phyloP scores from a whole-genome alignment of 805 yeast species.

The Saccharomycopsis sp. region DNA sequence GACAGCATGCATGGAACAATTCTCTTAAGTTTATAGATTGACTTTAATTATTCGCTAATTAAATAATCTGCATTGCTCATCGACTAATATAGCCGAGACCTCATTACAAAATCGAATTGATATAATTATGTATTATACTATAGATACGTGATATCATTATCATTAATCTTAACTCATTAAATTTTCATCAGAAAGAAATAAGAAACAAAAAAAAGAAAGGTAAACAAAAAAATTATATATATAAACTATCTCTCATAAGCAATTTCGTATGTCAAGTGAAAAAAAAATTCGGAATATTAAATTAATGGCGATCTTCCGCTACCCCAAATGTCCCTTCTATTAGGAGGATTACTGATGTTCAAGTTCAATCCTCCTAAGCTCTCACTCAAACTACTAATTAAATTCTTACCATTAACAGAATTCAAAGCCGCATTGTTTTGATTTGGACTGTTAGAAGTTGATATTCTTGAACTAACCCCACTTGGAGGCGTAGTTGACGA shows the following conservation, averaged over 20 bases:
- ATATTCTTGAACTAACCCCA: background rate
- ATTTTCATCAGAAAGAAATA: background rate
- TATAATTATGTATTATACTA: too few species aligned
- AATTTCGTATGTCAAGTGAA: background rate
- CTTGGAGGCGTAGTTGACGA: constrained; percentile 1
- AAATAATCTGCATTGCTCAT: too few species aligned
- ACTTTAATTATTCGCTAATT: too few species aligned
- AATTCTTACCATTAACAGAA: constrained; percentile 7
- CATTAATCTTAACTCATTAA: constrained; percentile 3
- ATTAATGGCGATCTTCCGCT: background rate
- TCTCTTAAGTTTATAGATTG: too few species aligned
- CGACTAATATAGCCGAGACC: too few species aligned
- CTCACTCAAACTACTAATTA: constrained; percentile 16
- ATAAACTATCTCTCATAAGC: too few species aligned
- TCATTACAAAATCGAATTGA: too few species aligned
- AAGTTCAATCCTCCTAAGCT: constrained; percentile 18
- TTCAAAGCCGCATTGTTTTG: background rate
- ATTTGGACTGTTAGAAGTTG: constrained; percentile 11
- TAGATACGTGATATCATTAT: too few species aligned
- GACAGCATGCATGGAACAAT: too few species aligned
- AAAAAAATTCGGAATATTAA: too few species aligned
- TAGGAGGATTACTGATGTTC: constrained; percentile 1
- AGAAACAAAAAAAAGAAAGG: background rate
- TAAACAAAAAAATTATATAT: too few species aligned
- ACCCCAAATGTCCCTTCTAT: constrained; percentile 14